Percentiles rank a stretch among this genome's conserved stretches.
Evolutionary conservation across 495 filamentous ascomycete species (phyloP).

Genomic region (Collariella sp.): DNA sequence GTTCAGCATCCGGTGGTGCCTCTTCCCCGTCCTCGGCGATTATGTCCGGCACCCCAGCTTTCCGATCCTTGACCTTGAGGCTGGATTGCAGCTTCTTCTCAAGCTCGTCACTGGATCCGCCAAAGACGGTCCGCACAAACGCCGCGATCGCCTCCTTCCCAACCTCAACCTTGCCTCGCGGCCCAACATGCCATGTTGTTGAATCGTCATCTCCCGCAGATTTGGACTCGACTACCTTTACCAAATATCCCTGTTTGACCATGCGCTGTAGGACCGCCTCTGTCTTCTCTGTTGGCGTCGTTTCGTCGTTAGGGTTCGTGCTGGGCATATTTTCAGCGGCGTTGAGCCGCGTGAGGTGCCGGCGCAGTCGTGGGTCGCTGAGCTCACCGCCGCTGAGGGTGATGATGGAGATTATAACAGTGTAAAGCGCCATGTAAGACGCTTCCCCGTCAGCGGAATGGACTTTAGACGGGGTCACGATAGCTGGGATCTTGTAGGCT

Average conservation of each 20-base stretch:
- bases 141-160: constrained; percentile 60
- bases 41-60: constrained; percentile 10
- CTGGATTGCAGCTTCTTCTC: constrained; percentile 46
- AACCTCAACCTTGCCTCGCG: constrained; percentile 81
- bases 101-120: constrained; percentile 41
- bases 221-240: constrained; percentile 58
- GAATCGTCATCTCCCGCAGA: constrained; percentile 54
- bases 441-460: constrained; percentile 58
- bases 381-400: constrained; percentile 58
- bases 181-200: constrained; percentile 70
- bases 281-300: constrained; percentile 57
- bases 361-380: constrained; percentile 60
- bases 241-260: constrained; percentile 72
- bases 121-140: constrained; percentile 56
- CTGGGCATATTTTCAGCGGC: constrained; percentile 56
- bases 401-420: constrained; percentile 69
- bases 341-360: constrained; percentile 69
- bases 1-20: constrained; percentile 12
- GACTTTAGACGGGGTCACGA: constrained; percentile 60
- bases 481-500: constrained; percentile 51
- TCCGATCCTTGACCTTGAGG: constrained; percentile 40
- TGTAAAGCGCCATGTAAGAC: constrained; percentile 72
- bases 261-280: constrained; percentile 67
- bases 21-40: constrained; percentile 10
- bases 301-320: constrained; percentile 41